Conservation (phyloP, 306 rosid species). For the Rosa multiflora region DNA sequence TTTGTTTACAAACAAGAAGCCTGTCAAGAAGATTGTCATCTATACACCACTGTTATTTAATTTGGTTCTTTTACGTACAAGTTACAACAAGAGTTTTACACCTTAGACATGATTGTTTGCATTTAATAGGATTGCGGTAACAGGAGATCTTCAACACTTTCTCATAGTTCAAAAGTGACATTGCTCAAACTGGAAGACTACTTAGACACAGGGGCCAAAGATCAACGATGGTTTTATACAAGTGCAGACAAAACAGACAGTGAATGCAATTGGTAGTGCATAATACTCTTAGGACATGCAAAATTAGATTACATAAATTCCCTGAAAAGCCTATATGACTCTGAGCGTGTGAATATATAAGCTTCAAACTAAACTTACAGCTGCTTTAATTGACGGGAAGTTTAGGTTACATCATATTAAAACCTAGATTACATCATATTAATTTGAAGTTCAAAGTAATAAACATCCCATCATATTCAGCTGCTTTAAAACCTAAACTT, state of each 20-base stretch:
- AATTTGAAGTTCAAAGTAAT: neutral
- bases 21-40: neutral
- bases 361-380: neutral
- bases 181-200: neutral
- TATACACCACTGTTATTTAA: neutral
- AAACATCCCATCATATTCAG: neutral
- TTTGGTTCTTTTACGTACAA: neutral
- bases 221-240: neutral
- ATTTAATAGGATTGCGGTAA: neutral
- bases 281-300: neutral
- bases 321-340: neutral
- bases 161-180: neutral
- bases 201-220: neutral
- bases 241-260: neutral
- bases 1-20: slow-evolving; percentile 1
- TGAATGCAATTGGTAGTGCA: neutral
- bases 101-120: neutral
- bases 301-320: neutral
- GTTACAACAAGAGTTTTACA: neutral
- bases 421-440: too few species aligned
- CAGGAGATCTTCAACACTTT: neutral
- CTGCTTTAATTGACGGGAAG: too few species aligned
- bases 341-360: neutral
- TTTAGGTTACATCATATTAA: too few species aligned
- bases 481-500: neutral